Percentiles rank a stretch among this genome's conserved stretches.
Conservation (phyloP, 192 early-diverging fungal genomes). For the Jimgerdemannia lactiflua region DNA sequence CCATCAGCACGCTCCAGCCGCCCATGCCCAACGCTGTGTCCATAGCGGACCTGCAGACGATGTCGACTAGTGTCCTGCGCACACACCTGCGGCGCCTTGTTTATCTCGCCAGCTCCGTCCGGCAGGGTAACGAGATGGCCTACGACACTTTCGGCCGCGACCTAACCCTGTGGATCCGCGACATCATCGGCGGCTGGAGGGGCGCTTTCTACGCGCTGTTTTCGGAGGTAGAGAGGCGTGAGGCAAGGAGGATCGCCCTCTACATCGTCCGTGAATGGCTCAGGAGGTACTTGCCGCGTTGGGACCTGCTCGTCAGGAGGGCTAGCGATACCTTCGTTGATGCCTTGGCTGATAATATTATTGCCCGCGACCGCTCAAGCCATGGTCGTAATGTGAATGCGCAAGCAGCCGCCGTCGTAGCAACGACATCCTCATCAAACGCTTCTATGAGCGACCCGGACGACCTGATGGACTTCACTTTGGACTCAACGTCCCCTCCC, state of each 20-base stretch:
- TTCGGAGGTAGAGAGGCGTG: conserved; percentile 27
- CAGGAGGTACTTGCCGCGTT: conserved; percentile 27
- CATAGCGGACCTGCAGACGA: conserved; percentile 25
- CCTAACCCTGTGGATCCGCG: conserved; percentile 34
- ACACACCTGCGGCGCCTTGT: conserved; percentile 32
- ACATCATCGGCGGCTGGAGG: conserved; percentile 34
- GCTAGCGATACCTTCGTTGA: conserved; percentile 34
- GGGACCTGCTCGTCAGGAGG: conserved; percentile 30
- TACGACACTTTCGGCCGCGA: conserved; percentile 34
- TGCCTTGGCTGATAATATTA: background rate
- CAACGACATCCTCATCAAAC: conserved; percentile 26
- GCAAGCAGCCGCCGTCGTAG: conserved; percentile 14
- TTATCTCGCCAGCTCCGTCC: conserved; percentile 30
- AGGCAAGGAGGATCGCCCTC: conserved; percentile 29
- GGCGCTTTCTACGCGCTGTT: conserved; percentile 29
- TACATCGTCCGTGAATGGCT: conserved; percentile 32
- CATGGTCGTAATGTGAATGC: background rate
- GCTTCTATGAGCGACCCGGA: conserved; percentile 26
- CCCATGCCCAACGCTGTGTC: conserved; percentile 27
- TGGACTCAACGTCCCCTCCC: background rate
- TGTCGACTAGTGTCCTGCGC: conserved; percentile 27
- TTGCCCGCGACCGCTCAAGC: background rate
- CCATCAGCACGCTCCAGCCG: conserved; percentile 22
- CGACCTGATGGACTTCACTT: conserved; percentile 24
- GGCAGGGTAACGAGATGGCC: conserved; percentile 24